Conservation (phyloP, 306 rosid genomes). For the Prinsepia uniflora region DNA sequence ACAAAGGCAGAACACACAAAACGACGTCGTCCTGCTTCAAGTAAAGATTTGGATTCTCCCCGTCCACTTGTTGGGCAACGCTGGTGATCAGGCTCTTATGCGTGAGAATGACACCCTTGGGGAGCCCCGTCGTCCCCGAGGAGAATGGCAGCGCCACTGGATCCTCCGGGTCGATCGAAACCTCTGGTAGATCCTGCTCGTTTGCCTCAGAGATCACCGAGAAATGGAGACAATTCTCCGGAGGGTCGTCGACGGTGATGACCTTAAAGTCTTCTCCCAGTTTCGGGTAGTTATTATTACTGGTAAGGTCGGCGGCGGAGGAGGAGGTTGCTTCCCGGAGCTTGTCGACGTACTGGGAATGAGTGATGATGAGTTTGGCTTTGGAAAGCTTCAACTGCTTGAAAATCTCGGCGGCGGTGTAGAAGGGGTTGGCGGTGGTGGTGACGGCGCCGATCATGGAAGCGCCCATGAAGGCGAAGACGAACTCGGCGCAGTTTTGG, state of each 20-base stretch:
- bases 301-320: not conserved
- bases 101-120: slow-evolving; percentile 76
- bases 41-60: slow-evolving; percentile 73
- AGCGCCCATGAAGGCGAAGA: slow-evolving; percentile 59
- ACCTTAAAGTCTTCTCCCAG: slow-evolving; percentile 45
- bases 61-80: slow-evolving; percentile 90
- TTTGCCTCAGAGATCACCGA: slow-evolving; percentile 52
- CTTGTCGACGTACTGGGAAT: slow-evolving; percentile 57
- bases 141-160: slow-evolving; percentile 78
- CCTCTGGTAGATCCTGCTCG: slow-evolving; percentile 34
- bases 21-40: slow-evolving; percentile 54
- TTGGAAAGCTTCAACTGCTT: slow-evolving; percentile 50
- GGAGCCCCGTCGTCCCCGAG: slow-evolving; percentile 85
- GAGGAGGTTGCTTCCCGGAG: slow-evolving; percentile 24
- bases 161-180: slow-evolving; percentile 39
- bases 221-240: slow-evolving; percentile 64
- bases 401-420: slow-evolving; percentile 61
- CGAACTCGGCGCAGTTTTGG: slow-evolving; percentile 67
- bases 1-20: slow-evolving; percentile 77
- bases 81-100: slow-evolving; percentile 69
- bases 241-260: slow-evolving; percentile 54
- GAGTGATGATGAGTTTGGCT: slow-evolving; percentile 60
- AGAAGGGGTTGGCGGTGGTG: slow-evolving; percentile 79
- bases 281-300: slow-evolving; percentile 3
- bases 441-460: slow-evolving; percentile 73